Base-by-base conservation (phyloP, 805 yeast species). In the Ogataea trehaloabstinens region DNA sequence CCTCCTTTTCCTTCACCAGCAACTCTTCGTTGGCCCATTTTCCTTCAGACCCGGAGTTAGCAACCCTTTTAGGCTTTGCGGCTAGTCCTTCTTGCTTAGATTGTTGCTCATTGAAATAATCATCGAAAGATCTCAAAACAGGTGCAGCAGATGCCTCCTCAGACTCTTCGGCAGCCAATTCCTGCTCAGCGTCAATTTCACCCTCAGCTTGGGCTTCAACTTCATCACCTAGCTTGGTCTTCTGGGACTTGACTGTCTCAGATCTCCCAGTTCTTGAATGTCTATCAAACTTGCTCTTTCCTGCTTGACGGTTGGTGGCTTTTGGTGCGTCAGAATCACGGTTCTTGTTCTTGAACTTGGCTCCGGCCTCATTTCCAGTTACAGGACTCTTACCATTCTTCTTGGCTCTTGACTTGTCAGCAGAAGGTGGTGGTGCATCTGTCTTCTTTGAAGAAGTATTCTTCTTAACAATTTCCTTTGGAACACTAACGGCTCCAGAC, bases 191-290 rank as follows among this genome's bases (percentile, higher is more conserved):
- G 48, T 80, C 88, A 53, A 77, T 85, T 52, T 71, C 84, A 41
- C 49, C 66, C 48, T 59, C 63, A 35, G 54, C 35, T 46, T 61
- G 66, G 25, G 66, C 39, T 41, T 56, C 64, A 74, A 79, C 74
- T 81, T 82, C 79, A 62, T 82, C 87, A 63, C 96, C 95, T 91
- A 96, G 87, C 52, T 89, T 90, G 70, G 81, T 82, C 66, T 74
- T 78, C 60, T 83, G 76, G 68, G 84, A 82, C 82, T 88, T 90
- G 55, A 75, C 78, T 55, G 95, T 73, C 73, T 89, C 96, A 58
- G 79, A 66, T 76, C 85, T 86, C 61, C 83, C 87, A 52, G 86
- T 63, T 75, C 85, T 85, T 52, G 91, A 79, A 62, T 81, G 93
- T 70, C 95, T 93, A 80, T 91, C 98, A 45, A 68, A 66, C 56